A percentile compares a stretch with the other conserved stretches of the same genome.
phyloP scores from a whole-genome alignment of 2,329 filamentous ascomycete species.

The Aspergillus pseudonomiae region DNA sequence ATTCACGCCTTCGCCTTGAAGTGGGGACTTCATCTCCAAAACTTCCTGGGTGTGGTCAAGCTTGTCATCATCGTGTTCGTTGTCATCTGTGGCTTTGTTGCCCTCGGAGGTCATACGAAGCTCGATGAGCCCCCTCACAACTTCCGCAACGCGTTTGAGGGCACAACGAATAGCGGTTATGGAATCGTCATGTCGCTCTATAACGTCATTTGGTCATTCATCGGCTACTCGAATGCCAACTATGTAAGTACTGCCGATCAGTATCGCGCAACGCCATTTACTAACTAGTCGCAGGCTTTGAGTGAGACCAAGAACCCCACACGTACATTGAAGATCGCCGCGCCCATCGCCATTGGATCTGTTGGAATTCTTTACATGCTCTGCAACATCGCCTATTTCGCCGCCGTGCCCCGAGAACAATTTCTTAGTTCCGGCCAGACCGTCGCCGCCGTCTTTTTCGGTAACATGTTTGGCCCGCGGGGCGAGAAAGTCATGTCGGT shows the following conservation, averaged over 20 bases:
- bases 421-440: conserved; percentile 58
- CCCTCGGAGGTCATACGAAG: conserved; percentile 42
- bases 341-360: conserved; percentile 57
- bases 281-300: conserved; percentile 41
- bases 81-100: conserved; percentile 47
- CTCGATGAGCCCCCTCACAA: conserved; percentile 39
- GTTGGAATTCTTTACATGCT: conserved; percentile 61
- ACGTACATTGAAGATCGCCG: conserved; percentile 61
- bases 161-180: conserved; percentile 40
- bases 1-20: conserved; percentile 52
- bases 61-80: conserved; percentile 54
- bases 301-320: conserved; percentile 61
- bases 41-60: conserved; percentile 54
- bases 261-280: conserved; percentile 3
- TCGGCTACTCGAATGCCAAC: conserved; percentile 65
- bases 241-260: conserved; percentile 49
- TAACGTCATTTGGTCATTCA: conserved; percentile 64
- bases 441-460: conserved; percentile 61
- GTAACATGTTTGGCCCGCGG: conserved; percentile 60
- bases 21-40: conserved; percentile 53
- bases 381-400: conserved; percentile 62
- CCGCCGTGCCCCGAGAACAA: conserved; percentile 59
- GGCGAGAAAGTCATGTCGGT: conserved; percentile 63
- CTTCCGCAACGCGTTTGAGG: conserved; percentile 43
- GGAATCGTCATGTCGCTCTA: conserved; percentile 63